Percentiles rank a stretch among this genome's conserved stretches.
phyloP scores from a whole-genome alignment of 2,329 filamentous ascomycete species.

The Akanthomyces uredinophilus region DNA sequence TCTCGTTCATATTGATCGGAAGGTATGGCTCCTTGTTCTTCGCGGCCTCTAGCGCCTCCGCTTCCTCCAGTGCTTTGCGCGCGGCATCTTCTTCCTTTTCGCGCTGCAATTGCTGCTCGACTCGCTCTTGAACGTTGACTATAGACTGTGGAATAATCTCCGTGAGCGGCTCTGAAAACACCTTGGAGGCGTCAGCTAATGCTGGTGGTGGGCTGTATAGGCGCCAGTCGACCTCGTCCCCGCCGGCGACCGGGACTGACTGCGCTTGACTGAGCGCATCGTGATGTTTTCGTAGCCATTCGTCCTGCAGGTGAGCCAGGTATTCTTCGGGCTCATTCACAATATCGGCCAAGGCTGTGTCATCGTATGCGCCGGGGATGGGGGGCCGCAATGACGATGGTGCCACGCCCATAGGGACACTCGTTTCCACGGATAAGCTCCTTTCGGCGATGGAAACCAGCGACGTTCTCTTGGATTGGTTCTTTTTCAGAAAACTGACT shows the following conservation, averaged over 20 bases:
- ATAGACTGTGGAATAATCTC: slow-evolving; percentile 41
- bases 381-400: background rate
- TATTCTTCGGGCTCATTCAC: slow-evolving; percentile 2
- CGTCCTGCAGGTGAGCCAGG: slow-evolving; percentile 18
- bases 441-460: background rate
- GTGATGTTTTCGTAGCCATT: slow-evolving; percentile 19
- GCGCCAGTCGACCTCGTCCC: slow-evolving; percentile 37
- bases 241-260: background rate
- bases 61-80: slow-evolving; percentile 19
- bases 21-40: slow-evolving; percentile 33
- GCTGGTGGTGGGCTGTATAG: slow-evolving; percentile 42
- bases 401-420: background rate
- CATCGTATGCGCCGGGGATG: slow-evolving; percentile 8
- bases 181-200: slow-evolving; percentile 33
- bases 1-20: slow-evolving; percentile 27
- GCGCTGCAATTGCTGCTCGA: slow-evolving; percentile 28
- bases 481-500: background rate
- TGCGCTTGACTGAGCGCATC: background rate
- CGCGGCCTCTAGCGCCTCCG: slow-evolving; percentile 16
- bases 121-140: slow-evolving; percentile 37
- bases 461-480: background rate
- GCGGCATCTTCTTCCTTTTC: slow-evolving; percentile 26
- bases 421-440: background rate
- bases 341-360: slow-evolving; percentile 1
- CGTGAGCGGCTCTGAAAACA: slow-evolving; percentile 36